Percentiles rank a stretch among this genome's conserved stretches.
Conservation (phyloP, 305 asterid species). For the Solanum hybrid region DNA sequence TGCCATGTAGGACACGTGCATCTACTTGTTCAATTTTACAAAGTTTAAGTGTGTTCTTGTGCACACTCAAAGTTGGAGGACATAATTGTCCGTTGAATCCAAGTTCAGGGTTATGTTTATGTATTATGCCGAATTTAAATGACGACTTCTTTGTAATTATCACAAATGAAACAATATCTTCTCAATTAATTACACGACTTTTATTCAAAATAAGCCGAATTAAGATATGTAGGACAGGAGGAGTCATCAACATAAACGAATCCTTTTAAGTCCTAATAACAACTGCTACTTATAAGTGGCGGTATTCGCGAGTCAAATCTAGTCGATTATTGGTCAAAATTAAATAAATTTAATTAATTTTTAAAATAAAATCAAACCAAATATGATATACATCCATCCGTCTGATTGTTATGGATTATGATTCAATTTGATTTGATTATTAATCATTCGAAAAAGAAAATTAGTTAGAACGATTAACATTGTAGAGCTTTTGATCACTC, state of each 20-base stretch:
- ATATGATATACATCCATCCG: neutral
- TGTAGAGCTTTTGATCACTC: neutral
- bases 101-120: too few species aligned
- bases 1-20: too few species aligned
- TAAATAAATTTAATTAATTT: neutral
- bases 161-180: neutral
- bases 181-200: neutral
- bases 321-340: neutral
- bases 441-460: neutral
- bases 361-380: neutral
- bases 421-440: neutral
- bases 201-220: neutral
- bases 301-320: neutral
- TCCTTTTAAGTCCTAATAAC: neutral
- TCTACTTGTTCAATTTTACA: too few species aligned
- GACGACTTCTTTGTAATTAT: neutral
- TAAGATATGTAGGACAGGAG: neutral
- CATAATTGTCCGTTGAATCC: too few species aligned
- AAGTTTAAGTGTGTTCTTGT: too few species aligned
- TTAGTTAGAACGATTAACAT: neutral
- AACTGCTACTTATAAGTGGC: neutral
- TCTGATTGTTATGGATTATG: neutral
- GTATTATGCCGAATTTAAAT: too few species aligned
- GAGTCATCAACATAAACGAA: neutral
- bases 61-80: too few species aligned